Evolutionary conservation across 2,329 filamentous ascomycete genomes (phyloP), one percentile per base, ranked within the genome.

Genomic region (Ophiostoma montium): DNA sequence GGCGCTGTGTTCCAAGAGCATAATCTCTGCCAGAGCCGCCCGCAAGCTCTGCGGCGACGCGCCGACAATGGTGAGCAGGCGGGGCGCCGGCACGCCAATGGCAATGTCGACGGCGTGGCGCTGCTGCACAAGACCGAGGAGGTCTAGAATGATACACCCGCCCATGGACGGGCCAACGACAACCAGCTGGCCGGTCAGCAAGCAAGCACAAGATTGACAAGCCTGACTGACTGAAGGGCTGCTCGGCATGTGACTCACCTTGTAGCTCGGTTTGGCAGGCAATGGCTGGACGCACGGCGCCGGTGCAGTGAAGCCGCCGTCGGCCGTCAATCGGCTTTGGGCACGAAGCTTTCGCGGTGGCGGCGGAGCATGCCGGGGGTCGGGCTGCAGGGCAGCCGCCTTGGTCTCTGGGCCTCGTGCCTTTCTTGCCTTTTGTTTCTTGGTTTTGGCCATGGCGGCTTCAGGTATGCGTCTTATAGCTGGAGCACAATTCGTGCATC

Each of bases 61-160:
- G 8, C 45, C 45, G 30, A 3, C 21, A 8, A 52, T 30, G 2
- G 27, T 36, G 8, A 47, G 33, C 23, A 23, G 56, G 35, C 70
- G 56, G 16, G 58, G 58, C 36, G 63, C 63, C 1, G 65, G 63
- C 9, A 64, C 61, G 38, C 61, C 57, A 8, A 8, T 15, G 1
- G 46, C 41, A 16, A 52, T 48, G 1, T n/a, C 10, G 12, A 52
- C 51, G 3, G 5, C 15, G 3, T 32, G 45, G 12, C 48, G 51
- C 19, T 36, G 39, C 27, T 42, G 35, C 6, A 52, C 48, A 3
- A 50, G 48, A 7, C 47, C 45, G 1, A 50, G 10, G 3, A 52
- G 41, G 3, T 52, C 48, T 8, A 48, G 16, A 13, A 46, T 32
- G 5, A 11, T 3, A 2, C 11, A 16, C 1, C 18, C 11, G 15